Conservation (phyloP, 2,329 filamentous ascomycete species). For the Drechslera avenae region DNA sequence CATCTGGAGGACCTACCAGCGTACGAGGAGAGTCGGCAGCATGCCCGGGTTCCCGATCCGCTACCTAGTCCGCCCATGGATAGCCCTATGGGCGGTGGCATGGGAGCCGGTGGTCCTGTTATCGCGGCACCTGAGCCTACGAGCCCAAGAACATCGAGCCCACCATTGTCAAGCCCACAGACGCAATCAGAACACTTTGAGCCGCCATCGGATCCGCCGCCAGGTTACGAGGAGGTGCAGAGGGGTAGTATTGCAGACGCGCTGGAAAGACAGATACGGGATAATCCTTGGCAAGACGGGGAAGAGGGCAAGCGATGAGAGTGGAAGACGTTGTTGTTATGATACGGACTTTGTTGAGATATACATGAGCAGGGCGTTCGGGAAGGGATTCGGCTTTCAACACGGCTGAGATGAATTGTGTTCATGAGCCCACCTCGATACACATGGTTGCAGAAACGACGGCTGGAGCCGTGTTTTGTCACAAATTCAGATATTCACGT, state of each 20-base stretch:
- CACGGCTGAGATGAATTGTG: background rate
- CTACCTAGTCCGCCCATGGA: slow-evolving; percentile 29
- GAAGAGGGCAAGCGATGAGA: slow-evolving; percentile 19
- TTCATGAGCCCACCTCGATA: background rate
- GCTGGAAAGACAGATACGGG: slow-evolving; percentile 60
- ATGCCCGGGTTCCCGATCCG: slow-evolving; percentile 43
- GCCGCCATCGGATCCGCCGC: slow-evolving; percentile 76
- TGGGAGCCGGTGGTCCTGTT: slow-evolving; percentile 20
- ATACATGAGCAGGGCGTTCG: slow-evolving; percentile 37
- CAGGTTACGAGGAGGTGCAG: slow-evolving; percentile 90
- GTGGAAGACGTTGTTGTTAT: background rate
- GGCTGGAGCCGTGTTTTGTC: too few relatives aligned
- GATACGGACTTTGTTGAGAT: slow-evolving; percentile 4
- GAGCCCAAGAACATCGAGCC: slow-evolving; percentile 37
- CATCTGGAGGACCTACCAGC: slow-evolving; percentile 87
- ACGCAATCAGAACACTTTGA: slow-evolving; percentile 46
- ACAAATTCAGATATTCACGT: too few relatives aligned
- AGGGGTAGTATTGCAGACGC: slow-evolving; percentile 77
- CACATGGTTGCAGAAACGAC: too few relatives aligned
- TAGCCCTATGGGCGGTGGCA: slow-evolving; percentile 7
- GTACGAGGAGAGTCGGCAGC: slow-evolving; percentile 69
- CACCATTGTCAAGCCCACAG: slow-evolving; percentile 31
- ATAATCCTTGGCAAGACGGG: slow-evolving; percentile 21
- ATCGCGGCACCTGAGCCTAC: slow-evolving; percentile 23
- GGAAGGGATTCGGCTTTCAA: slow-evolving; percentile 7